Percentiles rank a stretch among this genome's conserved stretches.
Evolutionary conservation across 1,139 yeast genomes (phyloP).

Genomic region (Kluyveromyces sp.): DNA sequence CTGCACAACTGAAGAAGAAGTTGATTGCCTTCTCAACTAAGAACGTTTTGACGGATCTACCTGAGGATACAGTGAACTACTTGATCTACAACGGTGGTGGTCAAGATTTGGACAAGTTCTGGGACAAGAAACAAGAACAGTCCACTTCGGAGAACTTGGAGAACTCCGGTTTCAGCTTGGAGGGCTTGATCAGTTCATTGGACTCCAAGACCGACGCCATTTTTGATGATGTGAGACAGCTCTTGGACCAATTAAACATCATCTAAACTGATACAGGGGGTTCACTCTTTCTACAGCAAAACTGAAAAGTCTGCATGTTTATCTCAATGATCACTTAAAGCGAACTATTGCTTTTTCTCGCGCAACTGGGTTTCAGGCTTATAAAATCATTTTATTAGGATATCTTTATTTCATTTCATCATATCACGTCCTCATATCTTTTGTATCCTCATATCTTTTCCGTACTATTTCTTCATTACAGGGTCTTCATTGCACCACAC

Average conservation of each 20-base stretch:
- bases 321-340: background rate
- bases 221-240: conserved; percentile 21
- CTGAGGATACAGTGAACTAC: conserved; percentile 78
- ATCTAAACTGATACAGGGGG: conserved; percentile 9
- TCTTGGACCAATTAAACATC: conserved; percentile 21
- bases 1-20: conserved; percentile 84
- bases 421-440: background rate
- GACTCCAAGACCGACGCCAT: conserved; percentile 21
- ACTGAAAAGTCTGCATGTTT: background rate
- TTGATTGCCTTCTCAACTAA: conserved; percentile 74
- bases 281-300: background rate
- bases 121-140: conserved; percentile 36
- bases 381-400: background rate
- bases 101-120: conserved; percentile 65
- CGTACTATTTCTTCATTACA: background rate
- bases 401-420: background rate
- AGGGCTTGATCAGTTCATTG: conserved; percentile 13
- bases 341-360: background rate
- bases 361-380: background rate
- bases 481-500: background rate
- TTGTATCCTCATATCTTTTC: background rate
- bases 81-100: conserved; percentile 94
- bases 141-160: background rate
- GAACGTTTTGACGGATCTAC: conserved; percentile 61
- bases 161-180: conserved; percentile 11